Conservation (phyloP, 2,329 filamentous ascomycete species). For the Pseudocercospora eumusae region DNA sequence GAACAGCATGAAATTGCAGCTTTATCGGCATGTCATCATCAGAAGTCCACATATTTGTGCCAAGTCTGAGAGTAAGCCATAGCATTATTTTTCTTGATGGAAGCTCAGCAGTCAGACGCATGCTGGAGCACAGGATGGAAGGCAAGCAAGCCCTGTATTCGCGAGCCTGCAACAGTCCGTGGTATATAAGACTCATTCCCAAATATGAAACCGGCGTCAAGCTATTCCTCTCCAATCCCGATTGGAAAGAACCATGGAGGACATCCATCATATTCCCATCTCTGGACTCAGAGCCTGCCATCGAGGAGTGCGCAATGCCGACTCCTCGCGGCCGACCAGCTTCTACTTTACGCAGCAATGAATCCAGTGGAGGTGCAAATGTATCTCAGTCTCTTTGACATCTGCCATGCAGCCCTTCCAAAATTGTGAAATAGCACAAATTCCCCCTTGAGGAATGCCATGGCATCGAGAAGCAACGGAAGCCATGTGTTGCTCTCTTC, state of each 20-base stretch:
- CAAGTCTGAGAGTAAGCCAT: neutral
- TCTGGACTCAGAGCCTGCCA: constrained; percentile 7
- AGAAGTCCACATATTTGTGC: neutral
- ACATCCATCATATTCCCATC: constrained; percentile 4
- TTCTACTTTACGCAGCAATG: constrained; percentile 7
- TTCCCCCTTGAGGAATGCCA: neutral
- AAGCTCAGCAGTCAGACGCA: neutral
- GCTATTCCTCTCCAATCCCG: neutral
- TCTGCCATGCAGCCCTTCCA: neutral
- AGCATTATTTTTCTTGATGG: neutral
- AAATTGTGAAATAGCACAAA: neutral
- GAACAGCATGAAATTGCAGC: neutral
- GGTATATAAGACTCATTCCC: neutral
- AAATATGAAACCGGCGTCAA: neutral
- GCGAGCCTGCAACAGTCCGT: neutral
- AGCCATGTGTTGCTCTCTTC: neutral
- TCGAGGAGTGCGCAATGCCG: neutral
- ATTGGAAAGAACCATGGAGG: constrained; percentile 1
- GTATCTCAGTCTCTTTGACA: neutral
- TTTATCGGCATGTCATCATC: neutral
- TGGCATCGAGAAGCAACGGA: neutral
- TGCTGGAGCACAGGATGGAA: neutral
- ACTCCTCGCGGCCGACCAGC: constrained; percentile 1
- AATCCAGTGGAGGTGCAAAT: constrained; percentile 2
- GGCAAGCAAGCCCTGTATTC: neutral